These are phyloP conservation scores for Hemileccinum rubropunctum DNA, from an alignment of 768 basidiomycete genomes.

Conservation along the genomic window DNA sequence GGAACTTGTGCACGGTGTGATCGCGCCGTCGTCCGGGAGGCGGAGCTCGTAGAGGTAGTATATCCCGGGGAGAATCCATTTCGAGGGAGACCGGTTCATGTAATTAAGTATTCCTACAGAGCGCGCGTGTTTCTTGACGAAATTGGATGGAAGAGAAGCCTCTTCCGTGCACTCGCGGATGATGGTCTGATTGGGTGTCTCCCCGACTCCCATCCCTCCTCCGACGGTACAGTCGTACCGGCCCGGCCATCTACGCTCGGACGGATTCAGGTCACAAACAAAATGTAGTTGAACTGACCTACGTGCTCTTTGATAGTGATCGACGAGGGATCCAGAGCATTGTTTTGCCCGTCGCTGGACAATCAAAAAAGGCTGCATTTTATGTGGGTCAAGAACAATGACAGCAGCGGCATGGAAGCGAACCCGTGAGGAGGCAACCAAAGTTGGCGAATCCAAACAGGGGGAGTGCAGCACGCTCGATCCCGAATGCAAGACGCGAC, in stretches of 20 bases:
- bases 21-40: conserved; percentile 33
- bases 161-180: conserved; percentile 44
- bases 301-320: conserved; percentile 41
- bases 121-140: conserved; percentile 31
- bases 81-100: conserved; percentile 40
- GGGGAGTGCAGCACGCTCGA: conserved; percentile 44
- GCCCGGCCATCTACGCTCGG: conserved; percentile 27
- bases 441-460: conserved; percentile 45
- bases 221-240: conserved; percentile 43
- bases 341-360: conserved; percentile 25
- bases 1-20: conserved; percentile 36
- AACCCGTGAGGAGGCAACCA: conserved; percentile 42
- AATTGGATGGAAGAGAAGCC: conserved; percentile 38
- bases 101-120: conserved; percentile 39
- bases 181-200: conserved; percentile 36
- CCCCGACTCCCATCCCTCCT: conserved; percentile 42
- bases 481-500: conserved; percentile 32
- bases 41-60: conserved; percentile 46
- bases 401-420: not conserved
- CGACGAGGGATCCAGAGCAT: conserved; percentile 43
- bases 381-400: not conserved
- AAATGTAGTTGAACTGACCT: conserved; percentile 7
- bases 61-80: conserved; percentile 44
- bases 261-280: not conserved
- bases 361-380: conserved; percentile 34